Base-by-base conservation (phyloP, 805 yeast species). In the Saturnispora ahearnii region DNA sequence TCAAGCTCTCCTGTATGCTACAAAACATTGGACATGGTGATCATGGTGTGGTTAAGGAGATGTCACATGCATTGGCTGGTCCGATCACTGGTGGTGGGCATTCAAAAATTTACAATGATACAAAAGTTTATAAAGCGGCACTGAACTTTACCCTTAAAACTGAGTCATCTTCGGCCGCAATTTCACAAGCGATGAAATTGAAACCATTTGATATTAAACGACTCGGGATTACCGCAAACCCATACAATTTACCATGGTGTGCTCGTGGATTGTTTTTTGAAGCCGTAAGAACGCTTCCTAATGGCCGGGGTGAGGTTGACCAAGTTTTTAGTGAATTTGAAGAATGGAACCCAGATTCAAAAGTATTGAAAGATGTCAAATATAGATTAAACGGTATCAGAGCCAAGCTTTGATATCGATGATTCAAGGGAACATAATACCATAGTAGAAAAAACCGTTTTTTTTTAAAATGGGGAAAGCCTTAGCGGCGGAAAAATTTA, bases 1-100 rank as follows among this genome's bases (percentile, higher is more conserved):
- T 89, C 1, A 76, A 84, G 12, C 68, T 89, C 9, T 86, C 95
- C 4, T 77, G 90, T 50, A 79, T 78, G 48, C 66, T 90, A 42
- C 78, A 84, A 49, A 88, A 91, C 62, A 57, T 80, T 44, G 98
- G 98, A 0, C 75, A 71, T 46, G 78, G 83, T 45, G 99, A 91
- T 61, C 91, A 87, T 62, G 93, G 89, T 22, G 84, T 93, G 12
- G 72, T 91, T 21, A 82, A 82, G 54, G 97, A 93, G 62, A 74
- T 91, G 41, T 87, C 96, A 49, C 76, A 73, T 40, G 74, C 87
- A 0, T 65, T 85, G 54, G 93, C 95, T 0, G 99, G 99, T 0
- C 85, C 96, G 1, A 70, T 93, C 48, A 91, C 96, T 0, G 96
- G 97, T 3, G 90, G 93, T 7, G 99, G 99, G 0, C 99, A 91